Base-by-base conservation (phyloP, 139 green algal genomes). In the Volvox africanus region DNA sequence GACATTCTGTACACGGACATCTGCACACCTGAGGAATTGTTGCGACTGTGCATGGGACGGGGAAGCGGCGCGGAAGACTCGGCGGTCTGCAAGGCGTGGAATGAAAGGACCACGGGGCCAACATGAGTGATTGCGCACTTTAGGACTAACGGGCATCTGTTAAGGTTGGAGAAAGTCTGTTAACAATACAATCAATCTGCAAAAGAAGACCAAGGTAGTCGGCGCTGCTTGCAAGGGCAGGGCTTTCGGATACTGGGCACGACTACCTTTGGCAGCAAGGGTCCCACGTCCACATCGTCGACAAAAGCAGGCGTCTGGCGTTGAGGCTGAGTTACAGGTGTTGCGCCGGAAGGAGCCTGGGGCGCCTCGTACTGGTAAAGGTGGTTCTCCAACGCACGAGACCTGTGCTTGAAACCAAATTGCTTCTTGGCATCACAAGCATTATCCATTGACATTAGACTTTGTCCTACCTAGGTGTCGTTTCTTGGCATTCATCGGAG, bases 21-120 rank as follows among this genome's bases (percentile, higher is more conserved):
- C 65, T 73, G 35, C 84, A 0, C 13, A 89, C 84, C 84, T 32
- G 68, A 32, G 1, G 86, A 90, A 55, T 90, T 90, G 86, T 75
- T 90, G 55, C 86, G 86, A 32, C 86, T 90, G 86, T 90, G 86
- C 12, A 20, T 20, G 0, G 73, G 50, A 0, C 86, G 44, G 1
- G 86, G 86, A 5, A 90, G 30, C n/a, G 55, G 73, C 20, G 86
- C 86, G 0, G 86, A 90, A 0, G 86, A 90, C 13, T 75, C 20
- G 2, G 55, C 44, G 2, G 86, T 77, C 86, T 90, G 73, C 33
- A 68, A 24, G 76, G 5, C 21, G 76, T 79, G 71, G 71, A 79
- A 26, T 28, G 65, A 73, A 73, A 30, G 65, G 65, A 6, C 21
- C 65, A 2, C 24, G 11, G 65, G 2, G 6, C 65, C 65, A 5